These are phyloP conservation scores for Fusarium scirpi DNA, from an alignment of 2,329 filamentous ascomycete genomes.

Conservation along the genomic window DNA sequence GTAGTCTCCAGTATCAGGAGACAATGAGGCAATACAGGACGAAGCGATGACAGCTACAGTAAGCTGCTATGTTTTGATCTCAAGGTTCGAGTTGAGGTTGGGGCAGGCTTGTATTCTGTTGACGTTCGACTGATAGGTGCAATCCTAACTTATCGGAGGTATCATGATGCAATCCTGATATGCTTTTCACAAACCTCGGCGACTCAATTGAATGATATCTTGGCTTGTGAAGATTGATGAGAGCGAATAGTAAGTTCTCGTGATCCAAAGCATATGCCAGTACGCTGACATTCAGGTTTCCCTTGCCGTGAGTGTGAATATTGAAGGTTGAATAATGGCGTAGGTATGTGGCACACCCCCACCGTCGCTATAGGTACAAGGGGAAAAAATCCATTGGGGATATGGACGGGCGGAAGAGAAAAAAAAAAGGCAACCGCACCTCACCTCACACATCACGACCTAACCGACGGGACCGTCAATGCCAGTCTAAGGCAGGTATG, in stretches of 20 bases:
- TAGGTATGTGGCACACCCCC: conserved; percentile 29
- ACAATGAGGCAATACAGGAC: neutral
- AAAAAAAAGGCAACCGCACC: conserved; percentile 23
- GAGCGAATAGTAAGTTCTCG: conserved; percentile 16
- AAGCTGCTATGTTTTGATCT: conserved; percentile 5
- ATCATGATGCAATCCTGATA: conserved; percentile 2
- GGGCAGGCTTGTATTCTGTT: conserved; percentile 37
- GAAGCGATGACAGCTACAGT: neutral
- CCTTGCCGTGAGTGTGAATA: conserved; percentile 3
- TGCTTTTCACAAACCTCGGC: conserved; percentile 21
- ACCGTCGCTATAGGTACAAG: conserved; percentile 36
- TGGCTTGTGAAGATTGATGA: conserved; percentile 44
- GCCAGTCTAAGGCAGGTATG: conserved; percentile 5
- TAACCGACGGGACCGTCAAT: conserved; percentile 13
- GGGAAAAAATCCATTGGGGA: conserved; percentile 45
- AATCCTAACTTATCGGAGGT: neutral
- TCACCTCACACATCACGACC: conserved; percentile 20
- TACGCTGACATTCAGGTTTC: neutral
- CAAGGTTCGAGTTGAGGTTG: conserved; percentile 30
- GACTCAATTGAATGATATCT: neutral
- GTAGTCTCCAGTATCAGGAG: conserved; percentile 11
- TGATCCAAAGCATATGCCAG: conserved; percentile 3
- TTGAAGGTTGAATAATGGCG: conserved; percentile 37
- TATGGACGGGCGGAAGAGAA: conserved; percentile 26
- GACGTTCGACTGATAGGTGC: conserved; percentile 25